Evolutionary conservation across 495 filamentous ascomycete species (phyloP), one percentile per base, ranked within the genome.

Genomic region (Annulohypoxylon bovei): DNA sequence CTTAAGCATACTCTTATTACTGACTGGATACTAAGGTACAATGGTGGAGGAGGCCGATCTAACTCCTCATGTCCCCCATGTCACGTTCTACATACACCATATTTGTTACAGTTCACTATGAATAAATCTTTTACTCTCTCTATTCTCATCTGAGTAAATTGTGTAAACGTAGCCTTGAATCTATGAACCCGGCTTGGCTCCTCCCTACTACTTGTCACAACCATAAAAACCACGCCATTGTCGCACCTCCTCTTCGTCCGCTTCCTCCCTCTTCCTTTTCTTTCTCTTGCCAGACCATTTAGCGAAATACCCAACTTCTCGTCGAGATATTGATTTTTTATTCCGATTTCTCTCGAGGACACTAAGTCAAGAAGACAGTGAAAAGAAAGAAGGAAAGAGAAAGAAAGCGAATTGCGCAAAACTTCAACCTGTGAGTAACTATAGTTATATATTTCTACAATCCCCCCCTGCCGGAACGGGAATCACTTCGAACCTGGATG

Each of bases 11-110:
- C 49, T 71, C 61, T 62, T 74, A 68, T 73, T 67, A 67, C 28
- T 64, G 46, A 42, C 54, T 68, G 60, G 61, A 12, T 59, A 40
- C 67, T 60, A 65, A 68, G 44, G 37, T n/a, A 18, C n/a, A n/a
- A 52, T 40, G 63, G 65, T 65, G 72, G 65, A 71, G 69, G 74
- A 71, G 74, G 74, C 72, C 69, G 72, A 76, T 75, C 74, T 75
- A 42, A 40, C 4, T 42, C 39, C 39, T 16, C 39, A 42, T 42
- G 39, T 65, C 20, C 67, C 20, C 57, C 71, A 62, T 61, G 56
- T 60, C 39, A 37, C 60, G 32, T 50, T 66, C 64, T 68, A 72
- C 49, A 64, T 68, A 72, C 49, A 64, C 60, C 49, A 68, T 65
- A 42, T 58, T 58, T 57, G 65, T 72, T 68, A 65, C 55, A 57